These are phyloP conservation scores for Buddleja alternifolia DNA, from an alignment of 257 asterid genomes.

Conservation along the genomic window DNA sequence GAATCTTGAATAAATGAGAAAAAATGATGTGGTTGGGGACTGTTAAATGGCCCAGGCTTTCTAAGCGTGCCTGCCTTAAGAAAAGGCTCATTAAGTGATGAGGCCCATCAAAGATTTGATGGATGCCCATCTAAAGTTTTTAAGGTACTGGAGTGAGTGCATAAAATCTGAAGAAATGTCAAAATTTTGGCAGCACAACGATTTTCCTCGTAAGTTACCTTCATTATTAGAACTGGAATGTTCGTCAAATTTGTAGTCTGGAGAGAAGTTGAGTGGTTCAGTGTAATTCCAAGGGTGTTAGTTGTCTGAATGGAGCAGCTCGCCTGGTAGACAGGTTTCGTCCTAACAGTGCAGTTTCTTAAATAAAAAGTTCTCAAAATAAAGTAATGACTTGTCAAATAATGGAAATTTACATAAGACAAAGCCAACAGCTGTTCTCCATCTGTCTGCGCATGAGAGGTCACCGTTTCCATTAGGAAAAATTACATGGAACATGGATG, in stretches of 20 bases:
- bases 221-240: not conserved
- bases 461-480: not conserved
- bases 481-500: not conserved
- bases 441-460: not conserved
- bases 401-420: not conserved
- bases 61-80: slow-evolving; percentile 18
- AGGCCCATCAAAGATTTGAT: not conserved
- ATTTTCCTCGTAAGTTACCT: not conserved
- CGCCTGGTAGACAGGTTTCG: not conserved
- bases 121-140: not conserved
- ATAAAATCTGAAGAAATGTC: not conserved
- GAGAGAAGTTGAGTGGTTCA: not conserved
- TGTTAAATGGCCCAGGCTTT: slow-evolving; percentile 17
- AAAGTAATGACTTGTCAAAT: not conserved
- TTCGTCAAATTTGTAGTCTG: not conserved
- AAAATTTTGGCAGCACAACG: not conserved
- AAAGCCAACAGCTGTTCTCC: not conserved
- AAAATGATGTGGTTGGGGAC: slow-evolving; percentile 18
- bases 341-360: not conserved
- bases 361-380: not conserved
- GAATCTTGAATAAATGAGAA: slow-evolving; percentile 11
- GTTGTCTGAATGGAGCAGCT: not conserved
- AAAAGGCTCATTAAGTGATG: not conserved
- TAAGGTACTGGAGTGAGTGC: not conserved
- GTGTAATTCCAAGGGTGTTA: not conserved